phyloP scores from a whole-genome alignment of 306 rosid species.

The Malus fusca region DNA sequence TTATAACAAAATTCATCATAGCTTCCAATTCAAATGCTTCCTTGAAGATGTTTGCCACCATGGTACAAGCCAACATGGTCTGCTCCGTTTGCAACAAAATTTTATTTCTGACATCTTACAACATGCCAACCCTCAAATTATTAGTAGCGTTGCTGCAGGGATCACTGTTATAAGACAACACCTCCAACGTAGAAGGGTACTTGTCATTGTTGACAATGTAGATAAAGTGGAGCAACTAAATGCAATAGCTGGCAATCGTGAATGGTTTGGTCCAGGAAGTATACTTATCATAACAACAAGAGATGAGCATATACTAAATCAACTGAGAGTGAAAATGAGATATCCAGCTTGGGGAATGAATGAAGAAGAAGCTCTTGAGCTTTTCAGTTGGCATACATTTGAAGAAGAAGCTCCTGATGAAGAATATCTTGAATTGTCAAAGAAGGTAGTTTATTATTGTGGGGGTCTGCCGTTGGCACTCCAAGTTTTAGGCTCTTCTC shows the following conservation, averaged over 20 bases:
- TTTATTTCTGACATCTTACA: conserved; percentile 3
- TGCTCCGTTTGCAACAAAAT: conserved; percentile 2
- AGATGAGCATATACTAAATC: background rate
- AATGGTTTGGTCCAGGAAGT: conserved; percentile 17
- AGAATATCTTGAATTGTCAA: background rate
- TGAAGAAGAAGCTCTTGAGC: background rate
- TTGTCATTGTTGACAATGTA: conserved; percentile 8
- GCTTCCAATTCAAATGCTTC: conserved; percentile 5
- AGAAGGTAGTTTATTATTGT: too few species aligned
- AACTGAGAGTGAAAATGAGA: background rate
- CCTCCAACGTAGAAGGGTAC: background rate
- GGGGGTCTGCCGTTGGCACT: too few species aligned
- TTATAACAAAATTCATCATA: background rate
- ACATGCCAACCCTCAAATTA: too few species aligned
- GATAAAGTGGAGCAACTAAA: background rate
- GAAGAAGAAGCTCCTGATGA: background rate
- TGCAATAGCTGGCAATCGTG: background rate
- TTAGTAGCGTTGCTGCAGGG: background rate
- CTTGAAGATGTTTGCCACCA: conserved; percentile 6
- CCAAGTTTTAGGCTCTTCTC: too few species aligned
- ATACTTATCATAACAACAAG: conserved; percentile 21
- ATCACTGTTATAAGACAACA: background rate
- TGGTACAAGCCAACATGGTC: background rate
- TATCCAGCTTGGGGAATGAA: background rate
- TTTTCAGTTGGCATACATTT: conserved; percentile 18